Evolutionary conservation across 257 asterid species (phyloP).

Genomic region (Solanum clarkiae): DNA sequence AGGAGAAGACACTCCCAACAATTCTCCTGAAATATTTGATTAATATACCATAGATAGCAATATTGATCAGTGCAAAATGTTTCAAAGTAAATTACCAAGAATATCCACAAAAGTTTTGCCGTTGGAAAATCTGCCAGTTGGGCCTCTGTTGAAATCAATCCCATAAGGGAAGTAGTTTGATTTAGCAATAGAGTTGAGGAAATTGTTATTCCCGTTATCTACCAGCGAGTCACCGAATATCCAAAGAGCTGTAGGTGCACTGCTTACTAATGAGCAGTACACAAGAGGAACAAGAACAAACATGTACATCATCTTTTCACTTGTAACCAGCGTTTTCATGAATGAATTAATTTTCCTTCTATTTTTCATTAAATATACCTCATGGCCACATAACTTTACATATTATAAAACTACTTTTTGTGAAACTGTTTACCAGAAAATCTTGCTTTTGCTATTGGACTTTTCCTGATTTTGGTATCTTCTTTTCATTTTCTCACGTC

Average conservation of each 20-base stretch:
- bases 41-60: background rate
- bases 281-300: background rate
- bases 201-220: conserved; percentile 78
- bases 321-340: background rate
- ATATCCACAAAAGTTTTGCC: conserved; percentile 61
- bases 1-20: conserved; percentile 65
- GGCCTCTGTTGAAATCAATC: conserved; percentile 35
- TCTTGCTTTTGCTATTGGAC: background rate
- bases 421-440: background rate
- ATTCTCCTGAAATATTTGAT: conserved; percentile 29
- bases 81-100: conserved; percentile 30
- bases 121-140: conserved; percentile 73
- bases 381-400: background rate
- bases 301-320: background rate
- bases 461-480: background rate
- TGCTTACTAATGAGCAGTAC: background rate
- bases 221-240: conserved; percentile 84
- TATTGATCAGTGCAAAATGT: background rate
- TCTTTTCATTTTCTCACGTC: background rate
- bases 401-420: background rate
- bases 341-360: background rate
- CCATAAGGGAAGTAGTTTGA: conserved; percentile 85
- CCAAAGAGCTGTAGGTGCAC: conserved; percentile 39
- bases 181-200: conserved; percentile 65
- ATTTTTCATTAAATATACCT: background rate